Evolutionary conservation across 208 protist genomes (phyloP), one percentile per base, ranked within the genome.

Genomic region (Tritrichomonas foetus): DNA sequence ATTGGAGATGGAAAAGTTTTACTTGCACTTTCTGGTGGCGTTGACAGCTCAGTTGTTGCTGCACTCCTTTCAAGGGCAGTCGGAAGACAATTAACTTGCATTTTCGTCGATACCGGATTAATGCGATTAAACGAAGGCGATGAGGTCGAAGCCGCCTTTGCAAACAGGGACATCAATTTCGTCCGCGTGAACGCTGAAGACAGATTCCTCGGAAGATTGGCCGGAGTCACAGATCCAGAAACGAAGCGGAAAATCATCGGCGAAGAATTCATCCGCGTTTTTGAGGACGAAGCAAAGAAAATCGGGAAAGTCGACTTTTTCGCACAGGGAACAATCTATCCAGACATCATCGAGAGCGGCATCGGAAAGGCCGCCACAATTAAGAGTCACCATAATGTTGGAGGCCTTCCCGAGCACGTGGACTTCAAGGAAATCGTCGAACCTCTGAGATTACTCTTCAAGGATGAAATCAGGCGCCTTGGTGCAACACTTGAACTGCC

Each of bases 321-420:
- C n/a, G 94, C 93, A 13, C 93, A 93, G 69, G 94, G 61, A 41
- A 69, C 98, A 13, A 95, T 99, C 1, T 96, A 98, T 5, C 98
- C 98, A 5, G 98, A 99, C 94, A 94, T 99, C 22, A 99, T 99
- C 93, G 98, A 99, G 94, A 98, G 96, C 0, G 95, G 82, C 3
- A 27, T 20, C 3, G 33, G 14, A 8, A 57, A 72, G 27, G 33
- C n/a, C 30, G 14, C 36, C 11, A 97, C 97, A 27, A 99, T 99
- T 95, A 99, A 99, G 96, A 99, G 98, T 53, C 98, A 99, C 94
- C 98, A 99, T 96, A 99, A 99, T 95, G 98, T 99, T 95, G 99
- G 55, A n/a, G 47, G 44, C 11, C 50, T 66, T 53, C 64, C 47
- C 5, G 25, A 93, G 11, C 53, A 53, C 30, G 11, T 82, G 3